Base-by-base conservation (phyloP, 139 green algal species). In the Chlamydomonas sp. region DNA sequence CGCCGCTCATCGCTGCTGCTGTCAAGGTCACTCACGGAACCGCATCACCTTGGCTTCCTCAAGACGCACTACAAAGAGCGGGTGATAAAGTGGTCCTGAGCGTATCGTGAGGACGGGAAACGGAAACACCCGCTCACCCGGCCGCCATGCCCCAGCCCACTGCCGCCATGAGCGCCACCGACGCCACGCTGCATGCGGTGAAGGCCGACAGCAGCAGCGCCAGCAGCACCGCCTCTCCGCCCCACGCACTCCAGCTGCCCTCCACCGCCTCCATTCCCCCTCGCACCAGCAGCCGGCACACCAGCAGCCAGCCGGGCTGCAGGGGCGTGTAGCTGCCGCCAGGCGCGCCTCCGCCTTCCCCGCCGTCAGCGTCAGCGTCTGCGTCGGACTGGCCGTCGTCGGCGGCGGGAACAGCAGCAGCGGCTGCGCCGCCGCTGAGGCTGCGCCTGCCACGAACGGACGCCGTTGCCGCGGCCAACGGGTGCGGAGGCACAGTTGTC, bases 171-270 rank as follows among this genome's bases (percentile, higher is more conserved):
- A 91, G 90, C 61, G 90, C 14, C 16, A 96, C 84, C 3, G 93
- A 94, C 61, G 92, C 62, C 12, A 81, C 88, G n/a, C 92, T 95
- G 83, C 75, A 63, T n/a, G 87, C 78, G 1, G 86, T 58, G 64
- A 95, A 94, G 7, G 94, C 94, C 1, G 93, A 89, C 59, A 94
- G 61, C 82, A 96, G 89, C 79, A 96, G 91, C 63, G 90, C 72
- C 63, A 93, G 78, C 79, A 94, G 88, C 14, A 61, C 86, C 8
- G 92, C n/a, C 63, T 96, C 94, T 62, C 91, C 17, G 3, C 91
- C 91, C 93, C 91, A 95, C 8, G 79, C 83, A 78, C 81, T 83
- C 90, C 86, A 92, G 57, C 75, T 74, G 12, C 20, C 74, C 68
- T 90, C 86, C 20, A 76, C 64, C 12, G 2, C n/a, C 72, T 64